Percentiles rank a stretch among this genome's conserved stretches.
These are phyloP conservation scores for Syzygium oleosum DNA, from an alignment of 345 rosid genomes.

Conservation along the genomic window DNA sequence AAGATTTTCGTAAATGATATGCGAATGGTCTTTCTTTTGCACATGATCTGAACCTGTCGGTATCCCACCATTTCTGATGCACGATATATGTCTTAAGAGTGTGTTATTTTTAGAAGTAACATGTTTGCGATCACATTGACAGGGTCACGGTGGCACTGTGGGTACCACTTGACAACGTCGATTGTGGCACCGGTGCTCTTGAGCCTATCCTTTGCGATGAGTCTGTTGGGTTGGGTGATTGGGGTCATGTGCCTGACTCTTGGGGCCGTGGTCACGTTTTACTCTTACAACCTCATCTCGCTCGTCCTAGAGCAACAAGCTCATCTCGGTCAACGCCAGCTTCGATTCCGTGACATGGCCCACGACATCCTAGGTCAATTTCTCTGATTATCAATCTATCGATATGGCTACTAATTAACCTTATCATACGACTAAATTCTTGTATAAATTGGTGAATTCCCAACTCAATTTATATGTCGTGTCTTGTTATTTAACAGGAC, in stretches of 20 bases:
- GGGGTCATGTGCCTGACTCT: constrained; percentile 8
- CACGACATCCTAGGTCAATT: constrained; percentile 13
- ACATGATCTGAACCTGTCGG: background rate
- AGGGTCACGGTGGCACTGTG: constrained; percentile 30
- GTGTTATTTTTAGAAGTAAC: background rate
- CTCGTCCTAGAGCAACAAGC: constrained; percentile 30
- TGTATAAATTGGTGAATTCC: background rate
- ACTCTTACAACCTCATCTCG: constrained; percentile 28
- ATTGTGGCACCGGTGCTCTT: constrained; percentile 23
- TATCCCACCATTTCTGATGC: background rate
- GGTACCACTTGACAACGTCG: constrained; percentile 32
- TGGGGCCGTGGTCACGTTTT: constrained; percentile 15
- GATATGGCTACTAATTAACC: background rate
- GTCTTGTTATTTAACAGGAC: constrained; percentile 20
- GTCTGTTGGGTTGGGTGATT: constrained; percentile 22
- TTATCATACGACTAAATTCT: background rate
- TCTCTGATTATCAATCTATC: background rate
- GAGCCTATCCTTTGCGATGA: constrained; percentile 19
- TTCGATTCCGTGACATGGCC: constrained; percentile 29
- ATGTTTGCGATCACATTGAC: background rate
- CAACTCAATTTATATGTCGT: background rate
- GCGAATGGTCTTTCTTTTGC: background rate
- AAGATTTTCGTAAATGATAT: background rate
- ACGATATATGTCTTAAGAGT: background rate
- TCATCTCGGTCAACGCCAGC: constrained; percentile 11